Base-by-base conservation (phyloP, 2,329 filamentous ascomycete genomes). In the Scolecobasidium constrictum region DNA sequence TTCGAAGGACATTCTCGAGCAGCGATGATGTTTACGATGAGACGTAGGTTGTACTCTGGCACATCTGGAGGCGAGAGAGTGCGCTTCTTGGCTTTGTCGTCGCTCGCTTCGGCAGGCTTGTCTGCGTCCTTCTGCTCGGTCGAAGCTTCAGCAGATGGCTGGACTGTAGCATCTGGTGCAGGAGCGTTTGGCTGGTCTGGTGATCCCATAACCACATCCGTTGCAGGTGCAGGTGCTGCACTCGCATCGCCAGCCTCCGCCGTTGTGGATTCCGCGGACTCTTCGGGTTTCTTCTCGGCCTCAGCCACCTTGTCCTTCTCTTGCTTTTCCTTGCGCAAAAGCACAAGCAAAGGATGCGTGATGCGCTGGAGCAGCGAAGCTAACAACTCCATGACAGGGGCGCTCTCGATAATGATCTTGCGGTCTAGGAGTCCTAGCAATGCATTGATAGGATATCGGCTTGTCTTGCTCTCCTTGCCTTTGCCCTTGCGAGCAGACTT, bases 11-110 rank as follows among this genome's bases (percentile, higher is more conserved):
- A 98, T 62, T 98, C 92, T 38, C 88, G 83, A 48, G 90, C 90
- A 35, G 94, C 86, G 50, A 98, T 84, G 45, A 98, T 94, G 58
- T 92, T 92, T 52, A 96, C 85, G n/a, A 98, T 87, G 45, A 96
- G 71, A 46, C 84, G 85, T 44, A 98, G 74, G 57, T 96, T 95
- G 56, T 87, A 76, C 21, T 90, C 78, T 4, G 92, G 88, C 43
- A 98, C 81, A 35, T 88, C 72, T 1, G 92, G 92, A 21, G 88
- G 85, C 41, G 31, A 23, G 17, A 94, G 67, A 49, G 64, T 77
- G 60, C 61, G 75, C 63, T 57, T 76, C 57, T 73, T 79, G 64
- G 75, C 80, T 18, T 46, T 74, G 56, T 71, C 76, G 56, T 75
- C 77, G 15, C 19, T 28, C 13, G 11, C 17, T 49, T 60, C 54